These are phyloP conservation scores for Pythium oligandrum DNA, from an alignment of 352 stramenopile genomes.

Conservation along the genomic window DNA sequence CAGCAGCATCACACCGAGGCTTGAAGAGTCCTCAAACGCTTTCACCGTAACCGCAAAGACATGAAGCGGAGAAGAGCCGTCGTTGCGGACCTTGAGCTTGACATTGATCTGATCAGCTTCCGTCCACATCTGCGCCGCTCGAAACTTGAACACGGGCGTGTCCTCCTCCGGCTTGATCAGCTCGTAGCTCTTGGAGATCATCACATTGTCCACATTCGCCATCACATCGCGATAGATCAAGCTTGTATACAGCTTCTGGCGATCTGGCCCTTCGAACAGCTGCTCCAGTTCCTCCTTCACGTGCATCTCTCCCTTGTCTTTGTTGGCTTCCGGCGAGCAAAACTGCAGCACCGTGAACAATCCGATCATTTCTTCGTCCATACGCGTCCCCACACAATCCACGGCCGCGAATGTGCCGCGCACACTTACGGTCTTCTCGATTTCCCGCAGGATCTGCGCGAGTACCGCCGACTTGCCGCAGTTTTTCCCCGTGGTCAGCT, in stretches of 20 bases:
- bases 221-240: constrained; percentile 10
- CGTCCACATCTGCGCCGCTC: constrained; percentile 13
- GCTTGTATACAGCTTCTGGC: constrained; percentile 4
- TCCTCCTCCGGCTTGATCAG: constrained; percentile 3
- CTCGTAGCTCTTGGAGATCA: constrained; percentile 13
- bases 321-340: constrained; percentile 3
- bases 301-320: background rate
- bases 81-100: constrained; percentile 17
- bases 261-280: background rate
- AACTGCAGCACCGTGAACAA: constrained; percentile 13
- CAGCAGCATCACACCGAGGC: constrained; percentile 9
- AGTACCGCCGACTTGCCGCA: constrained; percentile 10
- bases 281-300: constrained; percentile 5
- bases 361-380: constrained; percentile 15
- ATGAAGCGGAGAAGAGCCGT: constrained; percentile 14
- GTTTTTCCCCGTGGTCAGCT: constrained; percentile 19
- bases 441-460: constrained; percentile 2
- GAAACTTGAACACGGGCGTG: constrained; percentile 14
- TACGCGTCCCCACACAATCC: constrained; percentile 19
- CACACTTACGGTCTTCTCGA: background rate
- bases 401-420: constrained; percentile 1
- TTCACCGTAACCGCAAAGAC: constrained; percentile 19
- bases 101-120: constrained; percentile 4
- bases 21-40: constrained; percentile 4
- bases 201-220: constrained; percentile 3